Base-by-base conservation (phyloP, 345 rosid genomes). In the Fremontodendron californicum region DNA sequence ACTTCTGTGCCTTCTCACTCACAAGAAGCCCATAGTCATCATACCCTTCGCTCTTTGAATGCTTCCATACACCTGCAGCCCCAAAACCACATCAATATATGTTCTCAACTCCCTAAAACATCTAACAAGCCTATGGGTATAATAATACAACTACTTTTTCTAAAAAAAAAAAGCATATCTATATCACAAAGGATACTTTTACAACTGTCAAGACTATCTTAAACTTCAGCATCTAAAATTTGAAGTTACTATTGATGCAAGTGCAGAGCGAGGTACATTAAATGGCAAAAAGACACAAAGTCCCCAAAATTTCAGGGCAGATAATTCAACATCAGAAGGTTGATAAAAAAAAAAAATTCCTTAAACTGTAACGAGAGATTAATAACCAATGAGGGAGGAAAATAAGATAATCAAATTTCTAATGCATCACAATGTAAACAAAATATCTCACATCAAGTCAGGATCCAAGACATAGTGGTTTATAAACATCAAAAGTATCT, bases 11-110 rank as follows among this genome's bases (percentile, higher is more conserved):
- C 61, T 85, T 81, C 81, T 93, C 94, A 74, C 91, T 89, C 31
- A 93, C 96, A 62, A 91, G 93, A 88, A 93, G 96, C 37, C 96
- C 96, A 75, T 87, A 88, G 71, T 91, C 97, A 35, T 91, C 93
- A 81, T 91, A 96, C 25, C 96, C 93, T 77, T 91, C 93, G 21
- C 96, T 91, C 87, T 91, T 90, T 9, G 88, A 77, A 77, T 86
- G 96, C 81, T 85, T 90, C 97, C 97, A 93, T 8, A 86, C 84
- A 86, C 97, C 97, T 92, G 76, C 18, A 78, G 73, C 46, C 69
- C 21, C 57, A 45, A 64, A 19, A 39, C 48, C 35, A 57, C 42
- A 71, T 80, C 77, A 75, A 57, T 2, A 18, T 4, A 49, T 0
- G 31, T 8, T 46, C 2, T 54, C 75, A 6, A 49, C 43, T 60